These are phyloP conservation scores for Biscutella laevigata DNA, from an alignment of 441 rosid genomes.

Conservation along the genomic window DNA sequence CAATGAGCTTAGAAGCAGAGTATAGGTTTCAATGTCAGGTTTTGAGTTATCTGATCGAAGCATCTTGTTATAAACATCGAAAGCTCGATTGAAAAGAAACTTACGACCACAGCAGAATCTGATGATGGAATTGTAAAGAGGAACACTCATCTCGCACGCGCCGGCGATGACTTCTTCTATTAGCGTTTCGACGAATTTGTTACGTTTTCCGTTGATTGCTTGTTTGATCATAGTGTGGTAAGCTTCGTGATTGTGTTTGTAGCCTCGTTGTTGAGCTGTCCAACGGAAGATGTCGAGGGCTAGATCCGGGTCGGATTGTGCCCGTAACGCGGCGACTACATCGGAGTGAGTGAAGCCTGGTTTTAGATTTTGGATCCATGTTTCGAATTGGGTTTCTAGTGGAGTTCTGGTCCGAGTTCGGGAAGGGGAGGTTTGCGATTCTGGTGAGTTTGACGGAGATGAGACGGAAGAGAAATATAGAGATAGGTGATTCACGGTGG, in stretches of 20 bases:
- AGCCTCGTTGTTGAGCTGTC: slow-evolving; percentile 65
- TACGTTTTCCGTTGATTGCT: slow-evolving; percentile 48
- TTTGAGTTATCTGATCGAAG: slow-evolving; percentile 47
- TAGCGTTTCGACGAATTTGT: slow-evolving; percentile 56
- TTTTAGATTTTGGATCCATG: slow-evolving; percentile 69
- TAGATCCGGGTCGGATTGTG: slow-evolving; percentile 78
- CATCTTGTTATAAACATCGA: slow-evolving; percentile 78
- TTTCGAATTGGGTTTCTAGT: slow-evolving; percentile 61
- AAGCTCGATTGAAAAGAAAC: slow-evolving; percentile 58
- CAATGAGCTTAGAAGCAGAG: slow-evolving; percentile 45
- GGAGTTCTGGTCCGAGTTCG: slow-evolving; percentile 53
- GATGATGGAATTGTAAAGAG: slow-evolving; percentile 59
- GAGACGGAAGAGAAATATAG: slow-evolving; percentile 24
- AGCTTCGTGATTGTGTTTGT: slow-evolving; percentile 54
- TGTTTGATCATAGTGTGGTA: slow-evolving; percentile 55
- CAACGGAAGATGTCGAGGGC: slow-evolving; percentile 84
- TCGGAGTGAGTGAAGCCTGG: slow-evolving; percentile 71
- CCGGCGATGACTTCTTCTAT: slow-evolving; percentile 75
- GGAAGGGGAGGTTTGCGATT: slow-evolving; percentile 21
- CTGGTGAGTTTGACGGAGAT: slow-evolving; percentile 16
- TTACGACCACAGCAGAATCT: slow-evolving; percentile 73
- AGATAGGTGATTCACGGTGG: slow-evolving; percentile 10
- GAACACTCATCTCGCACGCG: slow-evolving; percentile 56
- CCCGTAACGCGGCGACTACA: slow-evolving; percentile 56
- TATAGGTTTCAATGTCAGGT: slow-evolving; percentile 71